phyloP scores from a whole-genome alignment of 305 asterid species.

The Petunia hybrid region DNA sequence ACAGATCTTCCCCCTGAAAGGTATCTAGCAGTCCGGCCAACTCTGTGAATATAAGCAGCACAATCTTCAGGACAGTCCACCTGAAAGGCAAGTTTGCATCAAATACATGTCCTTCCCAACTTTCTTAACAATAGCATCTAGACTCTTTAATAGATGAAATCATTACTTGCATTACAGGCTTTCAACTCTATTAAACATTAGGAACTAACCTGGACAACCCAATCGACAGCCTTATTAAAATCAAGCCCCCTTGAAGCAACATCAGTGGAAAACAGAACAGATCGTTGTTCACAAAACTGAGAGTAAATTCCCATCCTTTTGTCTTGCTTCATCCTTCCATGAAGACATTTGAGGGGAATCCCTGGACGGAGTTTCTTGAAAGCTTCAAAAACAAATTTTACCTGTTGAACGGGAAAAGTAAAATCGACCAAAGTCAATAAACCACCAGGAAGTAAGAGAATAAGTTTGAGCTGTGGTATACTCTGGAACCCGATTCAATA shows the following conservation, averaged over 20 bases:
- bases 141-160: not conserved
- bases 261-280: slow-evolving; percentile 86
- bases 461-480: not conserved
- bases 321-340: slow-evolving; percentile 95
- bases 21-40: slow-evolving; percentile 99
- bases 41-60: slow-evolving; percentile 95
- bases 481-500: not conserved
- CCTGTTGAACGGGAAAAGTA: slow-evolving; percentile 52
- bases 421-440: slow-evolving; percentile 36
- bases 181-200: slow-evolving; percentile 14
- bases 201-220: slow-evolving; percentile 97
- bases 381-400: slow-evolving; percentile 77
- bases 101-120: slow-evolving; percentile 23
- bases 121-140: slow-evolving; percentile 21
- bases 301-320: slow-evolving; percentile 75
- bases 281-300: slow-evolving; percentile 73
- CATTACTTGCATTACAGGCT: not conserved
- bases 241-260: slow-evolving; percentile 98
- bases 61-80: slow-evolving; percentile 98
- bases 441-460: slow-evolving; percentile 6
- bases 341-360: slow-evolving; percentile 81
- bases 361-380: slow-evolving; percentile 98
- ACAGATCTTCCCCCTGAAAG: slow-evolving; percentile 84
- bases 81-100: slow-evolving; percentile 50
- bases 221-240: slow-evolving; percentile 87